Evolutionary conservation across 192 early-diverging fungal genomes (phyloP).

Genomic region (Phycomyces nitens): DNA sequence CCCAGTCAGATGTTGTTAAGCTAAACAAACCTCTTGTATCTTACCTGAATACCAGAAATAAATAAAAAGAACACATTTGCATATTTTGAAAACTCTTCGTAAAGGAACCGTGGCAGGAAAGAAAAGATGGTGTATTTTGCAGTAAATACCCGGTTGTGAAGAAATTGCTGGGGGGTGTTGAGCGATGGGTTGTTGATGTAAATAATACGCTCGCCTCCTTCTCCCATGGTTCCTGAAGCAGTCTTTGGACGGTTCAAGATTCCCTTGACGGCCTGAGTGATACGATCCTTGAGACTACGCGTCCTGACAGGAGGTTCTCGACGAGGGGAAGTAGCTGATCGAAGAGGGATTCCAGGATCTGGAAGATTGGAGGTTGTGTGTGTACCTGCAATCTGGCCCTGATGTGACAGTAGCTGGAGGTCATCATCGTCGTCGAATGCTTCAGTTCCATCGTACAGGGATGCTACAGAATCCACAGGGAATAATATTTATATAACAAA

Average conservation of each 20-base stretch:
- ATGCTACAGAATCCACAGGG: not conserved
- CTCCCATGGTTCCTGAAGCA: constrained; percentile 1
- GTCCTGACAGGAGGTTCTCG: not conserved
- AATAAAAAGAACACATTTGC: constrained; percentile 99
- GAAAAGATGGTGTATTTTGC: constrained; percentile 92
- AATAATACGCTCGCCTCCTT: constrained; percentile 61
- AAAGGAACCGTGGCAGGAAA: constrained; percentile 92
- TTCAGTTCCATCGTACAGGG: constrained; percentile 20
- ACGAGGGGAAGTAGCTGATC: too few species aligned
- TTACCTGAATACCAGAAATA: constrained; percentile 92
- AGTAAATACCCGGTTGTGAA: constrained; percentile 92
- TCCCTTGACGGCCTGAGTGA: not conserved
- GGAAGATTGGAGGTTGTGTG: not conserved
- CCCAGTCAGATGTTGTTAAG: not conserved
- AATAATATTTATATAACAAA: not conserved
- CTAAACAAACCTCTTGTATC: not conserved
- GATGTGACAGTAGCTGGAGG: constrained; percentile 14
- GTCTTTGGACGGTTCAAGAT: not conserved
- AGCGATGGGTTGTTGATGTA: constrained; percentile 82
- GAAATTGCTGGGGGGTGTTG: constrained; percentile 77
- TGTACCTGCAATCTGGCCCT: constrained; percentile 17
- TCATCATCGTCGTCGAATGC: constrained; percentile 27
- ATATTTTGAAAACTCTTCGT: constrained; percentile 97
- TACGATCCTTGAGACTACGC: not conserved
- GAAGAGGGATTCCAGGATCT: not conserved